A percentile compares a stretch with the other conserved stretches of the same genome.
Conservation (phyloP, 257 asterid species). For the Solanum gandarillasii region DNA sequence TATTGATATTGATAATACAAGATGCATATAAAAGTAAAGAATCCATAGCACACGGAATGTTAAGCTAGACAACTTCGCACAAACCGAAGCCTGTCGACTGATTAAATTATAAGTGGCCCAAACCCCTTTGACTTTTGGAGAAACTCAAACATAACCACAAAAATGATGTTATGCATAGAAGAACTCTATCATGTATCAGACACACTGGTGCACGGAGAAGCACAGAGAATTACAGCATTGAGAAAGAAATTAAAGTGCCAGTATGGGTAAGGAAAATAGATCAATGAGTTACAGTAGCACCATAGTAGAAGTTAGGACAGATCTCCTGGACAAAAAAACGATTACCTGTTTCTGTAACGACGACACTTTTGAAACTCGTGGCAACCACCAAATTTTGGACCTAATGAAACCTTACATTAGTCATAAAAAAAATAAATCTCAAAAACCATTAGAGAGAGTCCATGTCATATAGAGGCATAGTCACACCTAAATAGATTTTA, state of each 20-base stretch:
- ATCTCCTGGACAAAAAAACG: not conserved
- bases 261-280: not conserved
- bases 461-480: not conserved
- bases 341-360: constrained; percentile 19
- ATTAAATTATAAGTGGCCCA: not conserved
- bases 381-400: constrained; percentile 86
- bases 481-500: constrained; percentile 81
- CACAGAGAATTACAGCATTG: not conserved
- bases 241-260: not conserved
- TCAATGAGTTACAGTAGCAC: not conserved
- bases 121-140: not conserved
- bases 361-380: constrained; percentile 55
- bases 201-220: not conserved
- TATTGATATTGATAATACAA: not conserved
- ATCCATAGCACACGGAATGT: not conserved
- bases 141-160: not conserved
- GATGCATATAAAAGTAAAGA: not conserved
- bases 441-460: not conserved
- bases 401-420: constrained; percentile 20
- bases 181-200: not conserved
- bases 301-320: not conserved
- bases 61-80: not conserved
- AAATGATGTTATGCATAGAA: not conserved
- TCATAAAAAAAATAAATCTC: not conserved
- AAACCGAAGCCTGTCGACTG: not conserved